A percentile compares a stretch with the other conserved stretches of the same genome.
phyloP scores from a whole-genome alignment of 495 filamentous ascomycete species.

The Aspergillus kassunensis region DNA sequence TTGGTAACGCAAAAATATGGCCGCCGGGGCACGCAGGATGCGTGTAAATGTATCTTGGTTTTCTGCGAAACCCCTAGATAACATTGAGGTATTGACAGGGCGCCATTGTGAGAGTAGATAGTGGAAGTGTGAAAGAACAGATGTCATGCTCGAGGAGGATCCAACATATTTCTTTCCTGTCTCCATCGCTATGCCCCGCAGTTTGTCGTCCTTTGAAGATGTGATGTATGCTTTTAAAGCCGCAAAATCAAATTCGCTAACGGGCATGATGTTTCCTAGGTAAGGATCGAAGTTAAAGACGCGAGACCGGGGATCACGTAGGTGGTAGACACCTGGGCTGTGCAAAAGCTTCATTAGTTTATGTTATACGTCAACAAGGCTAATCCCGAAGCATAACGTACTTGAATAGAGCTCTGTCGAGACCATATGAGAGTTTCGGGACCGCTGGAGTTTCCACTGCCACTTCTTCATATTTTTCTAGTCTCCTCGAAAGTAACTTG shows the following conservation, averaged over 20 bases:
- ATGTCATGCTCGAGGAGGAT: conserved; percentile 95
- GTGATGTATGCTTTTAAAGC: conserved; percentile 81
- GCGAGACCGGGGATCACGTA: conserved; percentile 82
- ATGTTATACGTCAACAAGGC: conserved; percentile 6
- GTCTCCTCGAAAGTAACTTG: conserved; percentile 7
- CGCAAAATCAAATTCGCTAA: conserved; percentile 85
- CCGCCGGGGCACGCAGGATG: conserved; percentile 64
- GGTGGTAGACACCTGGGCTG: conserved; percentile 80
- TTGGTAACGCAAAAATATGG: conserved; percentile 81
- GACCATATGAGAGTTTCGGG: conserved; percentile 68
- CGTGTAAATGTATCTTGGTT: conserved; percentile 62
- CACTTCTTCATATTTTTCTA: conserved; percentile 35
- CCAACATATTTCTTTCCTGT: conserved; percentile 82
- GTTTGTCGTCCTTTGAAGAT: conserved; percentile 73
- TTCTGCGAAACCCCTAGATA: conserved; percentile 64
- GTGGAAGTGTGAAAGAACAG: conserved; percentile 84
- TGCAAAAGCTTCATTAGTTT: background rate
- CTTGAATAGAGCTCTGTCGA: conserved; percentile 94
- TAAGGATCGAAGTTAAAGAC: conserved; percentile 97
- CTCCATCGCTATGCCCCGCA: conserved; percentile 60
- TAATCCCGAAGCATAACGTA: conserved; percentile 22
- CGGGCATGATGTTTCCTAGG: conserved; percentile 84
- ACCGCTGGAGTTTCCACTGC: conserved; percentile 52
- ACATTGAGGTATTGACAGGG: conserved; percentile 53
- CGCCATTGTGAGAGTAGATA: conserved; percentile 86